These are phyloP conservation scores for Pochonia chlamydosporia DNA, from an alignment of 2,329 filamentous ascomycete species.

Conservation along the genomic window DNA sequence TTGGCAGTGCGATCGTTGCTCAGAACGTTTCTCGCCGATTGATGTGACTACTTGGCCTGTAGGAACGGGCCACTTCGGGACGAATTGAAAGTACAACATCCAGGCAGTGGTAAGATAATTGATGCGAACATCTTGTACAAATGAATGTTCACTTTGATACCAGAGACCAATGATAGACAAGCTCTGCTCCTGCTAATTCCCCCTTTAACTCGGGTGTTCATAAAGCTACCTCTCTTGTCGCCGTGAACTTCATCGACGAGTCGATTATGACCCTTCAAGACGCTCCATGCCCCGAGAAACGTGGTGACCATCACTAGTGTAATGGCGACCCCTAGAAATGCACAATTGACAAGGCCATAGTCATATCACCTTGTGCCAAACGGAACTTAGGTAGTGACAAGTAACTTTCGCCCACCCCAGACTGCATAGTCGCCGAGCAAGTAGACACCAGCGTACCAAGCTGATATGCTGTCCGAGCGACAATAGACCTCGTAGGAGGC, in stretches of 20 bases:
- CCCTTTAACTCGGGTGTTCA: not conserved
- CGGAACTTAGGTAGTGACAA: not conserved
- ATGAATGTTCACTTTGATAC: no score
- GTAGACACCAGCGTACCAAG: slow-evolving; percentile 1
- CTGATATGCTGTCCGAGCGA: slow-evolving; percentile 4
- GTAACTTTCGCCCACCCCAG: not conserved
- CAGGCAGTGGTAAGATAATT: no score
- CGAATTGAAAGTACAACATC: no score
- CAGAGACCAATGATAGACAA: not conserved
- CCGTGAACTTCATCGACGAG: not conserved
- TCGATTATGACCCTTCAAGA: not conserved
- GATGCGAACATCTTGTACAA: no score
- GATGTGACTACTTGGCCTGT: no score
- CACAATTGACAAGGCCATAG: slow-evolving; percentile 1
- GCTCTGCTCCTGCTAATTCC: not conserved
- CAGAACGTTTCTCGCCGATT: no score
- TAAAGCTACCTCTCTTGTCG: not conserved
- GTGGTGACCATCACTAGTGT: not conserved
- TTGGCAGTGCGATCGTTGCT: no score
- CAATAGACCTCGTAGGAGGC: not conserved
- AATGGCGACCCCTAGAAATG: slow-evolving; percentile 1
- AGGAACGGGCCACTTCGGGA: no score
- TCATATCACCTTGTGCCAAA: not conserved
- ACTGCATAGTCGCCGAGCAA: slow-evolving; percentile 1
- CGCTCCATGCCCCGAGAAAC: slow-evolving; percentile 1